phyloP scores from a whole-genome alignment of 257 asterid species.

The Solanum chmielewskii region DNA sequence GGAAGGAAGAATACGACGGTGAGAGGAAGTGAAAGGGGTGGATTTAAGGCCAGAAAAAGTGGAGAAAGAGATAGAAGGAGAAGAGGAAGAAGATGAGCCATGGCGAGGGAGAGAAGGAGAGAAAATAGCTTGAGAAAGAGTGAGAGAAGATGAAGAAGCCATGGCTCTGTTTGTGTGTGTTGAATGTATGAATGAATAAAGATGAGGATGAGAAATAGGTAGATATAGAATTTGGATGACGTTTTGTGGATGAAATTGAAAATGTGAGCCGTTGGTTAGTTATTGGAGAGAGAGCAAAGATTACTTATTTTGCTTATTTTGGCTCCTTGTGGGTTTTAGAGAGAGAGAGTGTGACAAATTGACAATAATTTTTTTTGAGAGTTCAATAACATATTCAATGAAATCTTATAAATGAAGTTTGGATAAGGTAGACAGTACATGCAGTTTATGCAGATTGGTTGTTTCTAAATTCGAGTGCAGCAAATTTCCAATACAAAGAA shows the following conservation, averaged over 20 bases:
- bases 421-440: background rate
- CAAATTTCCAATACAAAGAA: background rate
- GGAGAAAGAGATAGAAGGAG: conserved; percentile 28
- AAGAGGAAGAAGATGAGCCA: background rate
- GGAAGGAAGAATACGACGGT: conserved; percentile 6
- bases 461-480: background rate
- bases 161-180: background rate
- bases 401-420: no score
- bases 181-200: background rate
- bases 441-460: background rate
- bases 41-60: conserved; percentile 51
- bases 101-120: background rate
- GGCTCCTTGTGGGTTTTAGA: background rate
- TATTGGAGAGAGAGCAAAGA: background rate
- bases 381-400: background rate
- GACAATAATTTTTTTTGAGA: background rate
- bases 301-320: background rate
- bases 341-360: background rate
- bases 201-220: background rate
- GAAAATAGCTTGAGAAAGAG: background rate
- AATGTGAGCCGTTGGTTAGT: background rate
- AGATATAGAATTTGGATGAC: background rate
- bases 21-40: conserved; percentile 16
- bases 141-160: background rate
- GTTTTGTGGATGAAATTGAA: background rate